phyloP scores from a whole-genome alignment of 768 basidiomycete genomes.

The Mycena kentingensis region DNA sequence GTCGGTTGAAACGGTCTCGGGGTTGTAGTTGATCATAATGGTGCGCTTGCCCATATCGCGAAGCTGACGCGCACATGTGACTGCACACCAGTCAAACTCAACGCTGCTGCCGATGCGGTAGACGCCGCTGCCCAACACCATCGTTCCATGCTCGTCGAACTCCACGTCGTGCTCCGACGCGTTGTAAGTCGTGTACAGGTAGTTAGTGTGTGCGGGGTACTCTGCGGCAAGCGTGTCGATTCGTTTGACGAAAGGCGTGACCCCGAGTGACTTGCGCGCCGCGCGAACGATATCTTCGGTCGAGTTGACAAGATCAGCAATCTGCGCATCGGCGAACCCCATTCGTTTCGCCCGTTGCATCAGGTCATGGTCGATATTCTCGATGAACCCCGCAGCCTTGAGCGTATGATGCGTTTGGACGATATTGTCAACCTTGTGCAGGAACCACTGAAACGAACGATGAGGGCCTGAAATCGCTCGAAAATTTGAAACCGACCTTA shows the following conservation, averaged over 20 bases:
- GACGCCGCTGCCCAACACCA: conserved; percentile 97
- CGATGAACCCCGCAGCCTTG: conserved; percentile 68
- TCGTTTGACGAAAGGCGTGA: conserved; percentile 98
- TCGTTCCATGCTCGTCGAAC: conserved; percentile 96
- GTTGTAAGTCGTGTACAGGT: conserved; percentile 99
- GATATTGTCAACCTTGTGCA: conserved; percentile 99
- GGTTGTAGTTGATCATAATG: conserved; percentile 99
- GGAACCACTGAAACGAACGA: conserved; percentile 73
- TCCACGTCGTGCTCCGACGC: conserved; percentile 94
- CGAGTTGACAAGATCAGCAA: conserved; percentile 75
- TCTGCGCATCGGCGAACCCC: conserved; percentile 94
- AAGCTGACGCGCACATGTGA: conserved; percentile 92
- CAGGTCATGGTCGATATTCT: conserved; percentile 70
- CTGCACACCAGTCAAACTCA: conserved; percentile 99
- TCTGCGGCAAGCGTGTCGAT: conserved; percentile 99
- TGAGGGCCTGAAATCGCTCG: background rate
- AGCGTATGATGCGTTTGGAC: conserved; percentile 83
- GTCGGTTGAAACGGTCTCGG: conserved; percentile 98
- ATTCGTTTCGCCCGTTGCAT: conserved; percentile 88
- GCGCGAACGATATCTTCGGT: conserved; percentile 81
- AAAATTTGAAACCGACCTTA: conserved; percentile 68
- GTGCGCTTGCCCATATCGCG: conserved; percentile 92
- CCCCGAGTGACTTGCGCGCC: conserved; percentile 80
- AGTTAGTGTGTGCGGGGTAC: conserved; percentile 98
- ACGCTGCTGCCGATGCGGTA: conserved; percentile 98